Base-by-base conservation (phyloP, 2,329 filamentous ascomycete species). In the Phialophora expanda region DNA sequence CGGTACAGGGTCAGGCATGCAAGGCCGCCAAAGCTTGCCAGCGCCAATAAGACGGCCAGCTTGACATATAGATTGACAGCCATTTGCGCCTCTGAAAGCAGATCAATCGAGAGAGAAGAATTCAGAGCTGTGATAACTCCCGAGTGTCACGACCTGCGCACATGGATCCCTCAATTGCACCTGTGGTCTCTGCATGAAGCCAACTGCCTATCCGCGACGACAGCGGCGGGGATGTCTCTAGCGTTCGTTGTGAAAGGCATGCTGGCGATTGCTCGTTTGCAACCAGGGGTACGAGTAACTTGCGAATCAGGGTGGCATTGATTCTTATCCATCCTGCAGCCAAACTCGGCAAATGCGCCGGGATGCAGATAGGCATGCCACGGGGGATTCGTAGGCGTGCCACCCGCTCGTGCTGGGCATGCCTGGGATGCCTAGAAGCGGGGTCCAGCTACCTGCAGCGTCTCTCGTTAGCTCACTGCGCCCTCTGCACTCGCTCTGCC, bases 1-100 rank as follows among this genome's bases (percentile, higher is more conserved):
- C 69, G 67, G 46, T 68, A 69, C 41, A 69, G 55, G 28, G 66
- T 73, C 7, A 75, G 22, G 8, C 67, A 70, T 17, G 74, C 75
- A 41, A 66, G 11, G 50, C 56, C 57, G 20, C 57, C 26, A 75
- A 56, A 44, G 46, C 46, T 20, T 24, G 58, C 20, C 34, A 64
- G 48, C 41, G 22, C 54, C 48, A 65, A 53, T 55, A 62, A 54
- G 12, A 60, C 22, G 5, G 64, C 41, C 28, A 61, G 38, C 46
- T 30, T 66, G 30, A 58, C 7, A 30, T 65, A 65, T 22, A 56
- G 48, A 20, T 48, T n/a, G 38, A 64, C 24, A 20, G 61, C 64
- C 66, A 68, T 68, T 17, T 24, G 22, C 38, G 38, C 38, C 1
- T 41, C 38, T n/a, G 12, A 44, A 44, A 44, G 38, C 17, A 44